phyloP scores from a whole-genome alignment of 2,329 filamentous ascomycete species.

The Fusarium torulosum region DNA sequence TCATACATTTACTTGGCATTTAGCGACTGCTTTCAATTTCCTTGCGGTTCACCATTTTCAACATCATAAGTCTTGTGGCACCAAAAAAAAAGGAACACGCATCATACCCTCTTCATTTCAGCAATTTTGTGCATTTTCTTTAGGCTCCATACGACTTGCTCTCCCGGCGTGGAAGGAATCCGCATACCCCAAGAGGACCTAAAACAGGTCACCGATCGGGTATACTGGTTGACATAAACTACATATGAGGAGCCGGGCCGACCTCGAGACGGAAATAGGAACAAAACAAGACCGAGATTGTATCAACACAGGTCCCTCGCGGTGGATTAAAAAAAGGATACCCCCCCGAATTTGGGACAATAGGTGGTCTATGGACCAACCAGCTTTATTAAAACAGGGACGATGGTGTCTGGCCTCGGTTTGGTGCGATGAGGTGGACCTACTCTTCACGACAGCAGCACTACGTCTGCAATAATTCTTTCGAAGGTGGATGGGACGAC shows the following conservation, averaged over 20 bases:
- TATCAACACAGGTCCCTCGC: slow-evolving; percentile 48
- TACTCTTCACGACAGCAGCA: slow-evolving; percentile 48
- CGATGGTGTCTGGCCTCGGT: slow-evolving; percentile 47
- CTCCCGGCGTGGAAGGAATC: slow-evolving; percentile 35
- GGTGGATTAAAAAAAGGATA: slow-evolving; percentile 47
- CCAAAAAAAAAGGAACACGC: slow-evolving; percentile 56
- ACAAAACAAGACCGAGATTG: slow-evolving; percentile 52
- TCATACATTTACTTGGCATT: slow-evolving; percentile 60
- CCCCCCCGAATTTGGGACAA: slow-evolving; percentile 41
- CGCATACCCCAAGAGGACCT: slow-evolving; percentile 35
- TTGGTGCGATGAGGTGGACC: slow-evolving; percentile 48
- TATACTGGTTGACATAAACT: slow-evolving; percentile 48
- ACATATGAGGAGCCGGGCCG: slow-evolving; percentile 45
- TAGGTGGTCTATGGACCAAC: slow-evolving; percentile 29
- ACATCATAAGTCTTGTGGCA: slow-evolving; percentile 56
- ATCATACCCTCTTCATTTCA: slow-evolving; percentile 54
- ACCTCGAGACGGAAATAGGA: slow-evolving; percentile 46
- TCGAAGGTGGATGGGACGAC: slow-evolving; percentile 40
- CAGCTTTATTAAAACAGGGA: slow-evolving; percentile 40
- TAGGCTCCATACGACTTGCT: slow-evolving; percentile 42
- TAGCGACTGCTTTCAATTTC: slow-evolving; percentile 57
- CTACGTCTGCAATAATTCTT: slow-evolving; percentile 50
- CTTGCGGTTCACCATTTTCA: slow-evolving; percentile 51
- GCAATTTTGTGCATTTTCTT: slow-evolving; percentile 43
- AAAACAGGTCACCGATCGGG: slow-evolving; percentile 41